Evolutionary conservation across 805 yeast genomes (phyloP), one percentile per base, ranked within the genome.

Genomic region (Metschnikowia picachoensis): DNA sequence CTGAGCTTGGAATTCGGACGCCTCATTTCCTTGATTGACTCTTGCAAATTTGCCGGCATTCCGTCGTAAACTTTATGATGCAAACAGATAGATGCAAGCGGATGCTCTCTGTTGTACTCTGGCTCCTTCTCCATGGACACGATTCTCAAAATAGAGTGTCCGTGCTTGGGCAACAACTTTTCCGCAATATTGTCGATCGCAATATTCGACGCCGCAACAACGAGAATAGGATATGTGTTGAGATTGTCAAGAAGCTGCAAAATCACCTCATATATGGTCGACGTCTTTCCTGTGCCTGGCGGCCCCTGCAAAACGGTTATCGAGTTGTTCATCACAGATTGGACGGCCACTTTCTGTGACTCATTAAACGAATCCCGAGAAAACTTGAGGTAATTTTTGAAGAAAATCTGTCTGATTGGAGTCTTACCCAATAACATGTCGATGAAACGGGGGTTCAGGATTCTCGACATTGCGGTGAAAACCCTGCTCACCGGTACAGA

Each of bases 171-270:
- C 57, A 82, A 60, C 47, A 83, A 66, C 57, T 83, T 83, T 52
- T 83, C 89, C 0, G 89, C 89, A 61, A 84, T 82, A 52, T 84
- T 83, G 60, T 83, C 89, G 55, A 83, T 82, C 2, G 90, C 90
- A 57, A 83, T 79, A 56, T 84, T 84, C 1, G 88, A 82, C 2
- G 88, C 86, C 1, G 91, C 89, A 41, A 82, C 87, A 45, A 84
- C 87, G 46, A 83, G 65, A 35, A 84, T 80, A 1, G 89, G 89
- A 54, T 72, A 79, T 2, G 81, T 72, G 55, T 77, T 70, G 52
- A 79, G 69, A 39, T 77, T 78, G 36, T 73, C 76, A 44, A 83
- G 66, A 47, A 82, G 68, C 56, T 82, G 83, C 36, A 80, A 56
- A 47, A 80, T 66, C 54, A 71, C 65, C 47, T 70, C 76, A 48